Base-by-base conservation (phyloP, 2,329 filamentous ascomycete species). In the Monosporascus sp. region DNA sequence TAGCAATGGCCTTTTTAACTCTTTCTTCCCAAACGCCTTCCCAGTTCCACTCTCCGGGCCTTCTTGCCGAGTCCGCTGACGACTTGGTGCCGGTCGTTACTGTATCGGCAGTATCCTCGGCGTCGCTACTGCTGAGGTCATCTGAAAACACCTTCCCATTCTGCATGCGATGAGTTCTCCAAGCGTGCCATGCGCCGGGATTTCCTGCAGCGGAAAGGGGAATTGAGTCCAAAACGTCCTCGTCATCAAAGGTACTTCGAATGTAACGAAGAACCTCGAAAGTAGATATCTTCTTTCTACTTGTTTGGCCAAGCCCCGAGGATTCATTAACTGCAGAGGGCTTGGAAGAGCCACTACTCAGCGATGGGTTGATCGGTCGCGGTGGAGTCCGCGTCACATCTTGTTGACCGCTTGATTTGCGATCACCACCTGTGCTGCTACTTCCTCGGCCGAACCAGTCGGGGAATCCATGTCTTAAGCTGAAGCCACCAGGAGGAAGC, bases 21-120 rank as follows among this genome's bases (percentile, higher is more conserved):
- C 93, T 81, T 59, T 92, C 87, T 67, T 95, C 89, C 93, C 93
- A 99, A 0, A 97, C 93, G 0, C 93, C 92, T 64, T 96, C 91
- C 93, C 93, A 97, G 66, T 96, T 96, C 93, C 93, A 97, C 63
- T 96, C 88, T 7, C 88, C 89, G 0, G 91, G 91, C 49, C 80
- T 77, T 55, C 85, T 73, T 37, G 71, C 65, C 17, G 65, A 55
- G 8, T 55, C 60, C n/a, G 54, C 47, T 44, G 27, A 41, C 31
- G n/a, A 27, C 20, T 19, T 37, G 31, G 27, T 50, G 55, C 24
- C 24, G 3, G 54, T 48, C 7, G 55, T 49, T 7, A 52, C 26
- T 3, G 52, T 37, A n/a, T 51, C 58, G 67, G 68, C 50, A 64
- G 43, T 53, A 24, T 52, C 50, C 54, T 51, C 48, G 11, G 52